Evolutionary conservation across 2,329 filamentous ascomycete species (phyloP), one percentile per base, ranked within the genome.

Genomic region (Fusarium sp.): DNA sequence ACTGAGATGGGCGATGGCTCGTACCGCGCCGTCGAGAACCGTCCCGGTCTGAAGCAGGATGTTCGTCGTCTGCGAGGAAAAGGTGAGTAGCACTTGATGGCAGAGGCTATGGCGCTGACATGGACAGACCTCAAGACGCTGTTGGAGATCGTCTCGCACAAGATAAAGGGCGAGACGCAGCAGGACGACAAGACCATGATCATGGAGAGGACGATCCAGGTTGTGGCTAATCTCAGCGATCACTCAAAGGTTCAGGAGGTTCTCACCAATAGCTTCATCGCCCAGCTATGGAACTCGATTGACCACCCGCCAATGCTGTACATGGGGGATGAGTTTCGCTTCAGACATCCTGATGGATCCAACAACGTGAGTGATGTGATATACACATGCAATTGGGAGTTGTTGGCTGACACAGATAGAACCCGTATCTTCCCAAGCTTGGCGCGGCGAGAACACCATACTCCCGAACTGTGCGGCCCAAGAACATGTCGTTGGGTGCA

Each of bases 101-200:
- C 7, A n/a, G 10, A 9, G 12, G 15, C 12, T 15, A 4, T 25
- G 34, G 5, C 32, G 40, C 64, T 71, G 25, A 71, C 29, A 75
- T 34, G 69, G 75, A 7, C 28, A 80, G 89, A 92, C 64, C 72
- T 90, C 40, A 83, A 84, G 68, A 91, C 89, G 0, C 77, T 92
- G 15, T 74, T 84, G 40, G 80, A 84, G 6, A 76, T 92, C 34
- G 78, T 91, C 54, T 82, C 84, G 51, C 81, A 78, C 59, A 88
- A 91, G 75, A 74, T 88, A 29, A 88, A 85, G 66, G 88, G 89
- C 1, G 82, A 83, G 54, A 79, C 85, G 43, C 79, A 88, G 10
- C 76, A 86, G 6, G 88, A 94, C 68, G 91, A 94, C 78, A 91
- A 90, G 77, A 90, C 88, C 2, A 90, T 91, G 81, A 79, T 92